These are phyloP conservation scores for Dryadomyces quercus-mongolicae DNA, from an alignment of 2,329 filamentous ascomycete species.

Conservation along the genomic window DNA sequence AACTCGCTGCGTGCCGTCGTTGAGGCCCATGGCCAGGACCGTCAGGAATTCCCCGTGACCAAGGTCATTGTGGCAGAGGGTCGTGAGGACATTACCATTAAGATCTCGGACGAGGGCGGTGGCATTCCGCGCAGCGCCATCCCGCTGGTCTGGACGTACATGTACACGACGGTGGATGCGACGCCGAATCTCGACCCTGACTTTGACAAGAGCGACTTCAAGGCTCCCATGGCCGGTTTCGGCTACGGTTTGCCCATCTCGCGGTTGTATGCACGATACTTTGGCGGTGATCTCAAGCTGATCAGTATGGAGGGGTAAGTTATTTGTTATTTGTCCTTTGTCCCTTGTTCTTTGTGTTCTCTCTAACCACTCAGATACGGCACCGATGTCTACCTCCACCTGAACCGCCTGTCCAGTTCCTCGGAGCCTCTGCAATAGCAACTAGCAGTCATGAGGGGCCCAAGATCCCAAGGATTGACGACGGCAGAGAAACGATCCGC, in stretches of 20 bases:
- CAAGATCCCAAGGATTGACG: constrained; percentile 55
- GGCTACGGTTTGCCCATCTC: constrained; percentile 96
- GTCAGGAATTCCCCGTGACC: constrained; percentile 89
- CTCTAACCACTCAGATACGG: constrained; percentile 56
- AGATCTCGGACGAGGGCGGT: constrained; percentile 91
- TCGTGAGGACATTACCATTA: constrained; percentile 98
- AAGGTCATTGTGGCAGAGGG: constrained; percentile 97
- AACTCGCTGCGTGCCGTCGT: constrained; percentile 96
- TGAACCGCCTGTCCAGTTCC: constrained; percentile 89
- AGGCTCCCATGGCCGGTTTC: constrained; percentile 97
- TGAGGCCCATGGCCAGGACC: constrained; percentile 87
- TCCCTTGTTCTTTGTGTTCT: not conserved
- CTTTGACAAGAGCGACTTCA: constrained; percentile 98
- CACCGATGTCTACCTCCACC: constrained; percentile 94
- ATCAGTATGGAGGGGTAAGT: constrained; percentile 96
- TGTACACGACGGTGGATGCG: constrained; percentile 97
- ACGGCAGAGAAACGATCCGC: constrained; percentile 17
- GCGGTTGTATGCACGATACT: constrained; percentile 88
- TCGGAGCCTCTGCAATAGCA: constrained; percentile 94
- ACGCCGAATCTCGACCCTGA: constrained; percentile 92
- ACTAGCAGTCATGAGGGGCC: constrained; percentile 80
- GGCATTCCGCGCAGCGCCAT: constrained; percentile 89
- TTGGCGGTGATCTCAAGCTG: constrained; percentile 90
- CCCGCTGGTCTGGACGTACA: constrained; percentile 98
- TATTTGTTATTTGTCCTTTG: not conserved